Base-by-base conservation (phyloP, 106 monocot species). In the Dioscorea alata region DNA sequence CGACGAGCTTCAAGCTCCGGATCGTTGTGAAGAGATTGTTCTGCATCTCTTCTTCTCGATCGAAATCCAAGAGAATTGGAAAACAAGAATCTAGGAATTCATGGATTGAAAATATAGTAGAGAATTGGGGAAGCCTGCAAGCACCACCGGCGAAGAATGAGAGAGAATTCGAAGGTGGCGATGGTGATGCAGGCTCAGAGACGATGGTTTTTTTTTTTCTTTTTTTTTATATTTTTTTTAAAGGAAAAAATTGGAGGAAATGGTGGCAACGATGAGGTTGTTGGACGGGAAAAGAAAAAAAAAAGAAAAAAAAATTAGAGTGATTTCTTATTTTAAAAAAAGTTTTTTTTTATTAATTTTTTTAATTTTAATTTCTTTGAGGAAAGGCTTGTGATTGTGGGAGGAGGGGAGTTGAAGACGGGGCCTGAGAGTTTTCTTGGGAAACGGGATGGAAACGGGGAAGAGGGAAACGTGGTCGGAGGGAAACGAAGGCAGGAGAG, bases 1-100 rank as follows among this genome's bases (percentile, higher is more conserved):
- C 96, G 77, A 89, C 78, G 5, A 96, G 62, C 78, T 89, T 96
- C 62, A 96, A 51, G 82, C 88, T 92, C 32, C 91, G 76, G 49
- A 96, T 91, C 31, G 81, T 86, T 50, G 91, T 95, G 54, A 95
- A 51, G 59, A 95, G 83, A 75, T 86, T 88, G 77, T 95, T 90
- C 81, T 91, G 90, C 94, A 95, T 95, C 60, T 51, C 23, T 59
- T 64, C 48, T 33, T n/a, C 35, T 48, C 21, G 22, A 23, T 51
- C 23, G 17, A n/a, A 13, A 24, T 62, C 28, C 28, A 23, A 25
- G 23, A 23, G 16, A 24, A 33, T 20, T 28, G 28, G 28, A 33
- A 34, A 3, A 4, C 33, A 9, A 59, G 42, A n/a, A 69, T 18
- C 12, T 7, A 21, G 7, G 33, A 34, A 22, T 22, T 33, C 35